A percentile compares a stretch with the other conserved stretches of the same genome.
Evolutionary conservation across 2,329 filamentous ascomycete genomes (phyloP).

Genomic region (Aureobasidium sp.): DNA sequence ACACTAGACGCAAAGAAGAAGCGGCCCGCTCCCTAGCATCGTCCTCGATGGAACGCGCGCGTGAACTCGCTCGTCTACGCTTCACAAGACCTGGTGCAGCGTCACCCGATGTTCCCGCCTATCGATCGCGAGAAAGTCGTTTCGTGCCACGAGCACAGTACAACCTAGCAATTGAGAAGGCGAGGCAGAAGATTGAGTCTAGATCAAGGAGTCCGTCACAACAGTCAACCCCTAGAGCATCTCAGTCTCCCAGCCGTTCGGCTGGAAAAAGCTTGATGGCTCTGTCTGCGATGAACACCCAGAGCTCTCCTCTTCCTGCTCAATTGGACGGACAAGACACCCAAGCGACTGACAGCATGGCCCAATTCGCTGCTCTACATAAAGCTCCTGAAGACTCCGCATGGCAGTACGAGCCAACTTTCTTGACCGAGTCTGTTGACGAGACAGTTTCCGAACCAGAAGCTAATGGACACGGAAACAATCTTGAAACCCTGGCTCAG

Average conservation of each 20-base stretch:
- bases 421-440: neutral
- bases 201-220: conserved; percentile 8
- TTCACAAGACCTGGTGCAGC: conserved; percentile 17
- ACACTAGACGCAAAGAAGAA: conserved; percentile 12
- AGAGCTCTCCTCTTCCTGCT: neutral
- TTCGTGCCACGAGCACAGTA: conserved; percentile 31
- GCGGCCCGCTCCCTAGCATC: conserved; percentile 21
- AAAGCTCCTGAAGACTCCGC: neutral
- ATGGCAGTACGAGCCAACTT: conserved; percentile 1
- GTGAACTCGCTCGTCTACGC: conserved; percentile 25
- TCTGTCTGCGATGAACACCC: neutral
- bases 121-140: conserved; percentile 28
- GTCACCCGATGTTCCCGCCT: conserved; percentile 26
- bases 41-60: conserved; percentile 25
- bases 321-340: neutral
- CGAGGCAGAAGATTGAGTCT: conserved; percentile 21
- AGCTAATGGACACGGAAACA: neutral
- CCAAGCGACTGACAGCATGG: neutral
- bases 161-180: conserved; percentile 25
- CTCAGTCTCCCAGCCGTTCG: neutral
- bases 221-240: neutral
- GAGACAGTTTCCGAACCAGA: neutral
- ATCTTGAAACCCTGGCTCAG: neutral
- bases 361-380: neutral
- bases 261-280: neutral